Percentiles rank a stretch among this genome's conserved stretches.
Conservation (phyloP, 352 stramenopile species). For the Phytophthora lateralis region DNA sequence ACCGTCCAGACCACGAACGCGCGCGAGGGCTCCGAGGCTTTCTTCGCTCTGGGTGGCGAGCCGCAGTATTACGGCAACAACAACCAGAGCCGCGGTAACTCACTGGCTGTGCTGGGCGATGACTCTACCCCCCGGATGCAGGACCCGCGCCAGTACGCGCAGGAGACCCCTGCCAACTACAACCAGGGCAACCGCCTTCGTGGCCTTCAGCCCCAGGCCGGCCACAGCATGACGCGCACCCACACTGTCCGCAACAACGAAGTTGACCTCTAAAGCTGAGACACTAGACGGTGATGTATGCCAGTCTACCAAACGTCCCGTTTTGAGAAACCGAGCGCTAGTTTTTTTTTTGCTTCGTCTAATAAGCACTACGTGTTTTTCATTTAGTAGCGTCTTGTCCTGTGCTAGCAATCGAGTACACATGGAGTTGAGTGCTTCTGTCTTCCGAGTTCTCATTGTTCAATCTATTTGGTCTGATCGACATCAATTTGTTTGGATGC, state of each 20-base stretch:
- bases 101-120: conserved; percentile 43
- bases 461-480: neutral
- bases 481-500: conserved; percentile 21
- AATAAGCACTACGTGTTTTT: conserved; percentile 36
- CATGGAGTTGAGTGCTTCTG: conserved; percentile 14
- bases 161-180: conserved; percentile 35
- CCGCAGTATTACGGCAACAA: conserved; percentile 43
- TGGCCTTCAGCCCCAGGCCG: conserved; percentile 24
- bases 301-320: conserved; percentile 15
- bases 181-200: conserved; percentile 29
- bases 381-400: conserved; percentile 18
- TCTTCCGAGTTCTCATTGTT: conserved; percentile 9
- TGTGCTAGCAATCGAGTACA: conserved; percentile 11
- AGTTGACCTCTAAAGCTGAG: conserved; percentile 42
- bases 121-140: conserved; percentile 39
- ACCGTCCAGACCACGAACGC: conserved; percentile 55
- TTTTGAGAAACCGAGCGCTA: conserved; percentile 31
- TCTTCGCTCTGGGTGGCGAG: conserved; percentile 53
- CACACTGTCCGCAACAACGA: conserved; percentile 50
- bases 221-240: conserved; percentile 34
- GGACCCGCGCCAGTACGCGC: conserved; percentile 28
- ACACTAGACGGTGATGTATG: conserved; percentile 18
- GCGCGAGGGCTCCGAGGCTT: conserved; percentile 50
- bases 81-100: conserved; percentile 34
- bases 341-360: conserved; percentile 37